Conservation (phyloP, 2,329 filamentous ascomycete genomes). For the Xylariaceae sp. region DNA sequence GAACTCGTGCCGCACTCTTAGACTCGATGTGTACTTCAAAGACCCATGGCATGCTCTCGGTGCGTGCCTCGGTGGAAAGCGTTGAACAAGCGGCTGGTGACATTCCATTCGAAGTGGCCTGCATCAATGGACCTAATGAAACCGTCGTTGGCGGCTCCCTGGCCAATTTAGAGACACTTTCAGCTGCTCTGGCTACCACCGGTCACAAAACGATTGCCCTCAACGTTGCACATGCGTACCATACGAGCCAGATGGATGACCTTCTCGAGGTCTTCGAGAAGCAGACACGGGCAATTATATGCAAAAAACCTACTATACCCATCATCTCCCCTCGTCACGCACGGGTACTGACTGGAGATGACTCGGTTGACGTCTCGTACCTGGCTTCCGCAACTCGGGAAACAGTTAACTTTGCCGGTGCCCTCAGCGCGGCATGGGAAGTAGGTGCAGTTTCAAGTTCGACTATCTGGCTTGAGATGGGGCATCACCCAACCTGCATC, state of each 20-base stretch:
- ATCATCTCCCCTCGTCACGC: not conserved
- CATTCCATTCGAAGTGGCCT: conserved; percentile 52
- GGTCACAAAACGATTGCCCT: conserved; percentile 57
- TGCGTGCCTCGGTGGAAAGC: conserved; percentile 49
- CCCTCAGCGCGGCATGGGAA: conserved; percentile 56
- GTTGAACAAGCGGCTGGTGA: conserved; percentile 33
- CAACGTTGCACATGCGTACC: not conserved
- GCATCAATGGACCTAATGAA: conserved; percentile 67
- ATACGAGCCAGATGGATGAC: not conserved
- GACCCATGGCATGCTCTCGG: conserved; percentile 67
- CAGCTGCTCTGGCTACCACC: conserved; percentile 4
- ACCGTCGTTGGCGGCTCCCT: conserved; percentile 61
- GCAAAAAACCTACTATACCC: conserved; percentile 6
- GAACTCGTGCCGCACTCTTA: conserved; percentile 66
- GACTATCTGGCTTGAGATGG: conserved; percentile 70
- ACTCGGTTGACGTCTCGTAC: not conserved
- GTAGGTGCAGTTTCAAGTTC: conserved; percentile 58
- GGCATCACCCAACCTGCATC: conserved; percentile 68
- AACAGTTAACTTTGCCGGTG: conserved; percentile 68
- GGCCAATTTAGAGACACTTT: not conserved
- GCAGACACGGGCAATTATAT: conserved; percentile 31
- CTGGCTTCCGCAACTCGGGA: conserved; percentile 64
- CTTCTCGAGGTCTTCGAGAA: not conserved
- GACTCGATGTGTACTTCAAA: conserved; percentile 64
- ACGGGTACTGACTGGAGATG: conserved; percentile 46